Evolutionary conservation across 2,329 filamentous ascomycete genomes (phyloP), one percentile per base, ranked within the genome.

Genomic region (Pseudopithomyces chartarum): DNA sequence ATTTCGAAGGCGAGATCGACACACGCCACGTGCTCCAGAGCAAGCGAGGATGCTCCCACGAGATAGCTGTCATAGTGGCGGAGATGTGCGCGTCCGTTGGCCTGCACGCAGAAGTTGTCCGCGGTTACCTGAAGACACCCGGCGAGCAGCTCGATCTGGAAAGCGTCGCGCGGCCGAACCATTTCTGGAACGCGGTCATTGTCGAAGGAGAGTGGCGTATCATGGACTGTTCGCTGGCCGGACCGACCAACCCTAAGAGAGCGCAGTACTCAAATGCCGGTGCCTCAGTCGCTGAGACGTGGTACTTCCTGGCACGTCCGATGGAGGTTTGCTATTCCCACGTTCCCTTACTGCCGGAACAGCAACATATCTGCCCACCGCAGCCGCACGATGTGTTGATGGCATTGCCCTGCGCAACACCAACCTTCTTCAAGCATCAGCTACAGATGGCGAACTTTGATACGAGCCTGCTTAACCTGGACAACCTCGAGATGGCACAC

Each of bases 181-280:
- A 99, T 77, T 98, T 90, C 87, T 99, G 95, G 95, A 99, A 99
- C 66, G 88, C 92, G 0, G 91, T 98, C 17, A 80, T 97, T 34
- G 88, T 97, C 8, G 95, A 99, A 74, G 89, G 90, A 20, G 92
- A 97, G 77, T 99, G 95, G 95, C 90, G 95, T 49, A 90, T 98
- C 63, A 91, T 99, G 80, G 95, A 99, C 75, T 95, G 92, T 73
- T 96, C 92, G 34, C 82, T 99, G 46, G 92, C 95, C 3, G 93
- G 90, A 61, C 93, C 94, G 12, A 97, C 94, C 0, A 92, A 98
- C 68, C 94, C 95, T 10, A 87, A 86, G 55, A 86, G 96, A 46
- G 82, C 81, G 15, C 81, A 87, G 32, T 98, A 96, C 76, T 96
- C 92, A 13, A 90, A 85, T 64, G 84, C 84, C 23, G 85, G 85